A percentile compares a stretch with the other conserved stretches of the same genome.
Conservation (phyloP, 1,284 basidiomycete genomes). For the Ganoderma resinaceum region DNA sequence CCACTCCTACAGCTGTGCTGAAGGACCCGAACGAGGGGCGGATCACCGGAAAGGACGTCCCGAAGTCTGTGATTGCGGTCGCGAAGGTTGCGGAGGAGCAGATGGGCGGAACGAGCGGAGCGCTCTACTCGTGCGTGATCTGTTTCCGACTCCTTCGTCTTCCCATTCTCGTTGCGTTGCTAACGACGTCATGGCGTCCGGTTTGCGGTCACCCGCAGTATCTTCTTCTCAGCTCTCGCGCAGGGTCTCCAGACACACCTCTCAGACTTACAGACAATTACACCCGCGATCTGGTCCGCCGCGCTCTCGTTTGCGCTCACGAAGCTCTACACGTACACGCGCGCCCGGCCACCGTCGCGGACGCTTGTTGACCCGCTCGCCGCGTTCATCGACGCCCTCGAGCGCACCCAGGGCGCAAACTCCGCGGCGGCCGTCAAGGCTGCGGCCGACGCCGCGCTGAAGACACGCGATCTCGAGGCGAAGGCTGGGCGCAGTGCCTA, state of each 20-base stretch:
- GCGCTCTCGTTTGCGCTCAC: conserved; percentile 69
- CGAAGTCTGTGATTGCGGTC: conserved; percentile 70
- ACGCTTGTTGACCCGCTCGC: conserved; percentile 91
- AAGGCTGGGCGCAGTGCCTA: conserved; percentile 93
- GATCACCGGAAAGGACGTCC: conserved; percentile 68
- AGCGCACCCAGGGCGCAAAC: conserved; percentile 45
- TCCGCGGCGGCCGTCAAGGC: conserved; percentile 64
- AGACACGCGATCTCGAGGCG: conserved; percentile 78
- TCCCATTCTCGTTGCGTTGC: background rate
- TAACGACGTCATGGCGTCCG: background rate
- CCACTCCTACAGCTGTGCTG: conserved; percentile 56
- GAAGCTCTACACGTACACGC: conserved; percentile 87
- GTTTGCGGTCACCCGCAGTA: conserved; percentile 60
- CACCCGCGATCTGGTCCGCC: conserved; percentile 65
- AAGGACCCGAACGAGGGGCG: conserved; percentile 53
- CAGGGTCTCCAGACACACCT: conserved; percentile 66
- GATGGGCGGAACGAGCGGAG: conserved; percentile 95
- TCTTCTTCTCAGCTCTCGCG: conserved; percentile 88
- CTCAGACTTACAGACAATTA: conserved; percentile 44
- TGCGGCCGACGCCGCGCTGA: conserved; percentile 75
- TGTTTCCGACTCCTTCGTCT: background rate
- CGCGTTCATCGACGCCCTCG: conserved; percentile 74
- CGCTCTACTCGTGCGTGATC: conserved; percentile 81
- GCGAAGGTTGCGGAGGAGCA: conserved; percentile 81
- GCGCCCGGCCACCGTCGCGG: conserved; percentile 88